Percentiles rank a stretch among this genome's conserved stretches.
These are phyloP conservation scores for Chlorella sp. DNA, from an alignment of 139 green algal genomes.

Conservation along the genomic window DNA sequence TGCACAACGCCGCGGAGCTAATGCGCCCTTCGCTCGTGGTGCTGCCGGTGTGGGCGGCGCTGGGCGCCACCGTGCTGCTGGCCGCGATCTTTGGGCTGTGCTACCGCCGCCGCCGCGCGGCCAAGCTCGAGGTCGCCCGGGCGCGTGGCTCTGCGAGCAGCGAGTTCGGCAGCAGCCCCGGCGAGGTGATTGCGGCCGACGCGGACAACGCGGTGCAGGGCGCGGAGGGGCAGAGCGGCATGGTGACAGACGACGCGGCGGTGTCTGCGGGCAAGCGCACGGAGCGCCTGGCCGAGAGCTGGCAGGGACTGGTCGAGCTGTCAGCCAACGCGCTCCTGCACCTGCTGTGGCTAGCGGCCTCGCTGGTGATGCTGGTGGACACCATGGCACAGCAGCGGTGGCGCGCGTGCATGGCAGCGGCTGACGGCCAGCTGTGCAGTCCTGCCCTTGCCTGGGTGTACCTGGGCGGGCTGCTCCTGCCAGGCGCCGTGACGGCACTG, in stretches of 20 bases:
- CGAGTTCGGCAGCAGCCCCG: not conserved
- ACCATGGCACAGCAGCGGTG: not conserved
- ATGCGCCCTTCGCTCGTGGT: not conserved
- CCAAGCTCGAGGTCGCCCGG: not conserved
- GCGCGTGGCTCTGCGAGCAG: not conserved
- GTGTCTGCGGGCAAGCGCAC: not conserved
- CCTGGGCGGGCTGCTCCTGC: not conserved
- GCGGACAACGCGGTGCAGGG: too few species aligned
- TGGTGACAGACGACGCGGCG: not conserved
- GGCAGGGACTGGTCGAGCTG: not conserved
- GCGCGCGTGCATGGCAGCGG: not conserved
- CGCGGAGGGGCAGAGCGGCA: not conserved
- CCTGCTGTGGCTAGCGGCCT: not conserved
- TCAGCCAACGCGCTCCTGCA: not conserved
- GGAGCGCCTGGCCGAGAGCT: not conserved
- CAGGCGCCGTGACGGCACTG: not conserved
- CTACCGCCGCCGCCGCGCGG: not conserved
- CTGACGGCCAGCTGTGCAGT: not conserved
- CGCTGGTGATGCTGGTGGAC: not conserved
- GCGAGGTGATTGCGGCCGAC: not conserved
- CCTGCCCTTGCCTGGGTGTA: not conserved
- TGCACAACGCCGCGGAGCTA: not conserved
- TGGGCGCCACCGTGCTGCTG: not conserved
- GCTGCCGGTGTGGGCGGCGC: not conserved
- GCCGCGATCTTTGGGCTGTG: not conserved